Evolutionary conservation across 306 rosid species (phyloP), one percentile per base, ranked within the genome.

Genomic region (Abrus precatorius): DNA sequence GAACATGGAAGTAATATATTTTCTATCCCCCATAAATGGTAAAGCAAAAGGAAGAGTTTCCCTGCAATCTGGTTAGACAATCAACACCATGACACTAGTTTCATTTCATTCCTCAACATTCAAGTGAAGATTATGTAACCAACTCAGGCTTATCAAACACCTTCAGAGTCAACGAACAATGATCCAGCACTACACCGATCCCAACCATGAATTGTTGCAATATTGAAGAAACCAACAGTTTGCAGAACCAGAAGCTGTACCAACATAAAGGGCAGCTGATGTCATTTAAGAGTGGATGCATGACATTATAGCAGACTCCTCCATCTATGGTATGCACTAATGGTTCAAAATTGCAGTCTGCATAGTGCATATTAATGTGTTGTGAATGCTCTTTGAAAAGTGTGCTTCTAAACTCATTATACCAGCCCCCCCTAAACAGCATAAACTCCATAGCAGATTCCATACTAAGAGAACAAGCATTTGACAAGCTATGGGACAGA

Each of bases 341-440:
- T 69, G 72, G 57, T 57, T 75, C 87, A 83, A 75, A 77, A 77
- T 80, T 74, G 69, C 73, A 68, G 72, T 76, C 86, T 53, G 80
- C 44, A 78, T 30, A 79, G 81, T 54, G 66, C 69, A 85, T 69
- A 80, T 73, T 59, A 73, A 55, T 59, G 70, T 67, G 60, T 75
- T 54, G 84, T 33, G 69, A 74, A 62, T 52, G 62, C 66, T 62
- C 40, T 60, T 71, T 2, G 60, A 68, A 69, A 68, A 47, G 55
- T 78, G 65, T 77, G 47, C 78, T 41, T 69, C 77, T 79, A 73
- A 48, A 50, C 85, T 77, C 83, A 34, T 54, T 71, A 82, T 56
- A 82, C 73, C 72, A 67, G 67, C 59, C 41, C 78, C 78, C 80
- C 47, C 84, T 69, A 79, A 53, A 38, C 28, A 62, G 71, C 45